phyloP scores from a whole-genome alignment of 805 yeast genomes.

The Cyberlindnera suaveolens region DNA sequence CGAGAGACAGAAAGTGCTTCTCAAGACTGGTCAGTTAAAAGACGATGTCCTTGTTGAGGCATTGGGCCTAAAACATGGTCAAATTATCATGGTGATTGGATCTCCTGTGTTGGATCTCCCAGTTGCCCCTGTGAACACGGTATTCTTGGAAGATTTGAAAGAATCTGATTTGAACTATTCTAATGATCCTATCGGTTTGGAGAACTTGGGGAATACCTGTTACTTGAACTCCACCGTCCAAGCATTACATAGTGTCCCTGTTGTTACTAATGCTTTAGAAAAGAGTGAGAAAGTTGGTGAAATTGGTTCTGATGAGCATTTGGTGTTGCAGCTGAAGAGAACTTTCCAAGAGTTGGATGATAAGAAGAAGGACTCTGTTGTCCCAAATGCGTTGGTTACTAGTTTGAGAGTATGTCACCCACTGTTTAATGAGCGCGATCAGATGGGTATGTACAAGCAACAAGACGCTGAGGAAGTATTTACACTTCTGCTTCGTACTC shows the following conservation, averaged over 20 bases:
- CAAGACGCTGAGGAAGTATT: conserved; percentile 98
- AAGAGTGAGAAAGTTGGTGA: conserved; percentile 35
- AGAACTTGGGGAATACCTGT: conserved; percentile 94
- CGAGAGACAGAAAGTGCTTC: conserved; percentile 82
- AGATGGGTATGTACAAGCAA: conserved; percentile 70
- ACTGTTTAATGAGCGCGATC: conserved; percentile 80
- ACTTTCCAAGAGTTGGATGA: conserved; percentile 36
- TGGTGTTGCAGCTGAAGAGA: conserved; percentile 43
- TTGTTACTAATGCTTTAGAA: conserved; percentile 59
- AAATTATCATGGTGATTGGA: conserved; percentile 83
- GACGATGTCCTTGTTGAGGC: conserved; percentile 42
- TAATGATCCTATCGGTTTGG: conserved; percentile 75
- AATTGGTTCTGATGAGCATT: conserved; percentile 30
- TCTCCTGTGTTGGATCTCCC: conserved; percentile 67
- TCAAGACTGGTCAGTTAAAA: conserved; percentile 81
- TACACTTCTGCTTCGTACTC: conserved; percentile 61
- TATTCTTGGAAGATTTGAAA: conserved; percentile 67
- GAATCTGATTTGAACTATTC: conserved; percentile 31
- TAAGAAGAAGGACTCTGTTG: conserved; percentile 40
- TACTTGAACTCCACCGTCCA: conserved; percentile 88
- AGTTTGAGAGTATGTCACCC: conserved; percentile 67
- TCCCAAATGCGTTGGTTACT: conserved; percentile 64
- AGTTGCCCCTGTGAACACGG: conserved; percentile 43
- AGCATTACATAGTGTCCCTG: conserved; percentile 73
- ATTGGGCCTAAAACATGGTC: conserved; percentile 56